Evolutionary conservation across 2,329 filamentous ascomycete species (phyloP), one percentile per base, ranked within the genome.

Genomic region (Tetracladium maxilliforme): DNA sequence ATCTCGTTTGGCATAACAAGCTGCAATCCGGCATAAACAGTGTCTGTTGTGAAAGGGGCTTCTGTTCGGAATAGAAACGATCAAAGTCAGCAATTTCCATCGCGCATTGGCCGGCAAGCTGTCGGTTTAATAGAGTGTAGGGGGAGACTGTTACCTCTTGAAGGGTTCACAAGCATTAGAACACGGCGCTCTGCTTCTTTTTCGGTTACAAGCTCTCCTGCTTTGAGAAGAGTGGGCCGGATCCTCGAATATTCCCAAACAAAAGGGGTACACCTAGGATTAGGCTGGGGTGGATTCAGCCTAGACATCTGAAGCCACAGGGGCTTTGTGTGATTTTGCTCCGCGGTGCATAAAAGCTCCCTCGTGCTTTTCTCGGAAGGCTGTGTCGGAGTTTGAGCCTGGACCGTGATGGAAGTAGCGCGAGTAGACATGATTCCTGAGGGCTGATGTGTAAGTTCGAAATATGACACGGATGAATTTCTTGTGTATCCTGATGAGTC

Each of bases 31-130:
- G 57, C 62, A 31, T 69, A 69, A 25, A 70, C 48, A 2, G 64
- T 69, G 36, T 70, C 64, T 2, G 64, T 69, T 0, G 64, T 69
- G 32, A 57, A 64, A 1, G 65, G 64, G 1, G 59, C 54, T 27
- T 54, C 58, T 61, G 19, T 16, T 22, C 22, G 23, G n/a, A 13
- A 24, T 16, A 23, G 19, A 11, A 24, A 19, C 21, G 8, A 24
- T 22, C 22, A 39, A 23, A 47, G 17, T 19, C 11, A 16, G 13
- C 13, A n/a, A 16, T 41, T 21, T 48, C 50, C 4, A 39, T 42
- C 13, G 52, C 33, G 6, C 54, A 38, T 6, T 49, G 36, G 4
- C 49, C 50, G 2, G 50, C 47, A 14, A 40, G 35, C 5, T 52
- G 35, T 7, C 54, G 39, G 18, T 41, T 44, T 2, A 49, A 47